Conservation (phyloP, 1,284 basidiomycete genomes). For the Agaricales sp. region DNA sequence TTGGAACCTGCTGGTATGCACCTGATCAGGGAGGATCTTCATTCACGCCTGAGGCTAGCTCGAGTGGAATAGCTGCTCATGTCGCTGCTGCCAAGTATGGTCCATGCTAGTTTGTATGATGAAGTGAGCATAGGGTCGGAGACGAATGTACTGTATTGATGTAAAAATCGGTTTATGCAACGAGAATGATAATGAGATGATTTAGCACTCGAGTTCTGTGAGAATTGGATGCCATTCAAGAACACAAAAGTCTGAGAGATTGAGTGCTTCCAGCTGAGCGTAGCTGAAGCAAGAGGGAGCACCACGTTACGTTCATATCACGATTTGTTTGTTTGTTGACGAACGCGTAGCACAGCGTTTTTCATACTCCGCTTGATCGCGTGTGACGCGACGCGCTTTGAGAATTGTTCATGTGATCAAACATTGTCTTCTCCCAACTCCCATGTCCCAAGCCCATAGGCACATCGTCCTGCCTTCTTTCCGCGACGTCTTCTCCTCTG, state of each 20-base stretch:
- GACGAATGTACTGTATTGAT: no score
- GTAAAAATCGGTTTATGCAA: no score
- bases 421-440: background rate
- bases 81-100: constrained; percentile 30
- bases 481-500: background rate
- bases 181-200: no score
- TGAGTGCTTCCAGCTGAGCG: no score
- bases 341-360: background rate
- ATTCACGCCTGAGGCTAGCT: constrained; percentile 27
- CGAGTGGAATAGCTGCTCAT: constrained; percentile 28
- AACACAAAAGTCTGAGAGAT: no score
- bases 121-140: no score
- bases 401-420: background rate
- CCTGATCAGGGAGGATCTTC: constrained; percentile 28
- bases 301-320: background rate
- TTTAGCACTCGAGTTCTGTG: no score
- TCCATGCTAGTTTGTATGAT: background rate
- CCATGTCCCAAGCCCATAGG: background rate
- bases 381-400: background rate
- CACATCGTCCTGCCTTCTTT: background rate
- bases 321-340: background rate
- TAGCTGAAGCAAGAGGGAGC: background rate
- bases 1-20: constrained; percentile 41
- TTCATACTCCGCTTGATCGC: background rate
- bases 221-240: no score